These are phyloP conservation scores for Pisolithus marmoratus DNA, from an alignment of 768 basidiomycete genomes.

Conservation along the genomic window DNA sequence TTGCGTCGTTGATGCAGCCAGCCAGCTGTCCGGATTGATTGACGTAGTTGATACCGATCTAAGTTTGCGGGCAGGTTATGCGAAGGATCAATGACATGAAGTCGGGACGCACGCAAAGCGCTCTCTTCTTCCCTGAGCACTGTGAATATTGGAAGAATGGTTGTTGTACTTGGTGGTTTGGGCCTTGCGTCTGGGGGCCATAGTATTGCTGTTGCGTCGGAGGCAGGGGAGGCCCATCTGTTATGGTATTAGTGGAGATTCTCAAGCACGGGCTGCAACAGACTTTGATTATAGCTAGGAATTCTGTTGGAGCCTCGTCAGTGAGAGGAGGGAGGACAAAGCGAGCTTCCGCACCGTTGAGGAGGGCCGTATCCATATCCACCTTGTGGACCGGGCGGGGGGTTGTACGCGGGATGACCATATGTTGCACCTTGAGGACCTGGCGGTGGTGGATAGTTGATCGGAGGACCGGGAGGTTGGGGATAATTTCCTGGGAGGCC, in stretches of 20 bases:
- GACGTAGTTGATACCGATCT: constrained; percentile 90
- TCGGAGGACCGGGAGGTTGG: neutral
- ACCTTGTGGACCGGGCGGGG: neutral
- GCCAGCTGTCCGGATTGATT: constrained; percentile 60
- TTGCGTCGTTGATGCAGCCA: constrained; percentile 92
- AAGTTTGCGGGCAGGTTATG: neutral
- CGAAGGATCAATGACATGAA: neutral
- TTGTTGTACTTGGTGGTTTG: constrained; percentile 43
- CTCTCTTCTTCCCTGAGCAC: constrained; percentile 84
- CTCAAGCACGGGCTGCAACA: neutral
- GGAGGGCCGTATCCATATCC: constrained; percentile 11
- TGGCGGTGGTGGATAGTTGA: constrained; percentile 1
- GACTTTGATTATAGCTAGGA: constrained; percentile 3
- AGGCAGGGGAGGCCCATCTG: constrained; percentile 41
- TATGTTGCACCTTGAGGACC: too few relatives aligned
- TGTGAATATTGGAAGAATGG: constrained; percentile 84
- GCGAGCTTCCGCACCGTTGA: neutral
- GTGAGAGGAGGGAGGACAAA: neutral
- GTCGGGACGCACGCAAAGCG: constrained; percentile 61
- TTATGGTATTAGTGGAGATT: neutral
- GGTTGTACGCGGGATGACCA: too few relatives aligned
- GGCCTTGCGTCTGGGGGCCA: constrained; percentile 49
- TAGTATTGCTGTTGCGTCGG: constrained; percentile 56
- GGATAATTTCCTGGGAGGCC: neutral
- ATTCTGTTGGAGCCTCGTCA: constrained; percentile 5